Evolutionary conservation across 495 filamentous ascomycete genomes (phyloP).

Genomic region (Xylaria curta): DNA sequence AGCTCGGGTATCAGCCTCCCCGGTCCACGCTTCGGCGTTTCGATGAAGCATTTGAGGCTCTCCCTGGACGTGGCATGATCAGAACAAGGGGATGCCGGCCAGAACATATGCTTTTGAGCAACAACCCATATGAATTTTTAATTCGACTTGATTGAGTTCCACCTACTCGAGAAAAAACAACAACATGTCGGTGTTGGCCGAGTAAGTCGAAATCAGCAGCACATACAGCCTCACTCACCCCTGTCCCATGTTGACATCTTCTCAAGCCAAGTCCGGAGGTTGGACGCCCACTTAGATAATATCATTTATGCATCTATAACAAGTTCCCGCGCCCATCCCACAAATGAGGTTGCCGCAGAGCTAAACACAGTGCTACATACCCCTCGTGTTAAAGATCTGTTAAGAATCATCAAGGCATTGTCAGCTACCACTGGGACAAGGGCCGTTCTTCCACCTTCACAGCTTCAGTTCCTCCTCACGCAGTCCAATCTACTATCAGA

Average conservation of each 20-base stretch:
- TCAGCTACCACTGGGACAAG: slow-evolving; percentile 68
- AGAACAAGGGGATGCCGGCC: slow-evolving; percentile 14
- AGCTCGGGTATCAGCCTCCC: not conserved
- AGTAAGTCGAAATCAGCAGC: slow-evolving; percentile 56
- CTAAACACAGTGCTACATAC: slow-evolving; percentile 40
- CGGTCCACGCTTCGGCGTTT: not conserved
- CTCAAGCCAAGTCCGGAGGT: slow-evolving; percentile 73
- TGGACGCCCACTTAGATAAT: slow-evolving; percentile 82
- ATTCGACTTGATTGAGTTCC: slow-evolving; percentile 20
- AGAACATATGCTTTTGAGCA: slow-evolving; percentile 17
- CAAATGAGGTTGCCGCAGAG: slow-evolving; percentile 38
- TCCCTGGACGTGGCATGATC: slow-evolving; percentile 23
- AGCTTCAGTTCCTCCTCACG: slow-evolving; percentile 64
- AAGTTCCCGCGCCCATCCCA: slow-evolving; percentile 18
- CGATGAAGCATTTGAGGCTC: slow-evolving; percentile 10
- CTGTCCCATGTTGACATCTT: slow-evolving; percentile 30
- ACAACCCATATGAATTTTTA: slow-evolving; percentile 34
- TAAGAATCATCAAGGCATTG: slow-evolving; percentile 69
- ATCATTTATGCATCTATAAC: slow-evolving; percentile 54
- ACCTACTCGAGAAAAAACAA: slow-evolving; percentile 16
- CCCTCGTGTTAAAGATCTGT: slow-evolving; percentile 58
- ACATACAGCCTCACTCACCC: not conserved
- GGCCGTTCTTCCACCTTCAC: slow-evolving; percentile 55
- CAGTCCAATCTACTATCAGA: slow-evolving; percentile 57
- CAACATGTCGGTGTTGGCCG: slow-evolving; percentile 69